A percentile compares a stretch with the other conserved stretches of the same genome.
phyloP scores from a whole-genome alignment of 768 basidiomycete species.

The Russula lepida region DNA sequence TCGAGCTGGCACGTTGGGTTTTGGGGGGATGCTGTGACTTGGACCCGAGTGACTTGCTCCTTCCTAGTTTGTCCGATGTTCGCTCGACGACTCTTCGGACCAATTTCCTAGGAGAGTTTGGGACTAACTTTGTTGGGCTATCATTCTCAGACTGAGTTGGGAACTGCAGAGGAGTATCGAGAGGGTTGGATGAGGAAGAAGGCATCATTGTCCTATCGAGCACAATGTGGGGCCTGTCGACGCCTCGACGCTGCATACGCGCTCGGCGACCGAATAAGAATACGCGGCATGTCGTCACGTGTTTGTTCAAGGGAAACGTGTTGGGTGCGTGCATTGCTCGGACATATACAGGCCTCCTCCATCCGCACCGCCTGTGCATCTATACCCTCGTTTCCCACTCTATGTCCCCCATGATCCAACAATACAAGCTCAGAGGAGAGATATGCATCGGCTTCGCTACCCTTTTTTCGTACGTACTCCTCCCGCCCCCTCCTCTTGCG shows the following conservation, averaged over 20 bases:
- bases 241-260: background rate
- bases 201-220: conserved; percentile 1
- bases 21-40: conserved; percentile 13
- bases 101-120: conserved; percentile 19
- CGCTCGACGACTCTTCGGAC: conserved; percentile 34
- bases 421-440: conserved; percentile 55
- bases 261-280: background rate
- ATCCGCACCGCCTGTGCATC: conserved; percentile 2
- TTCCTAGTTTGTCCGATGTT: conserved; percentile 58
- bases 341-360: conserved; percentile 1
- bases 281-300: background rate
- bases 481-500: conserved; percentile 14
- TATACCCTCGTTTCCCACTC: conserved; percentile 4
- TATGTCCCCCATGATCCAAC: conserved; percentile 5
- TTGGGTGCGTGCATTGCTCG: conserved; percentile 30
- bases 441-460: conserved; percentile 66
- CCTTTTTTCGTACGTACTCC: conserved; percentile 53
- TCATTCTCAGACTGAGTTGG: conserved; percentile 9
- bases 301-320: conserved; percentile 29
- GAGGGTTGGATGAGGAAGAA: background rate
- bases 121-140: background rate
- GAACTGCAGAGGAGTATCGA: background rate
- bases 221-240: background rate
- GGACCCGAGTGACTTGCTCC: conserved; percentile 32
- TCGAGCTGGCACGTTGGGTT: conserved; percentile 27